Conservation (phyloP, 768 basidiomycete genomes). For the Cantharellus cinnabarinus region DNA sequence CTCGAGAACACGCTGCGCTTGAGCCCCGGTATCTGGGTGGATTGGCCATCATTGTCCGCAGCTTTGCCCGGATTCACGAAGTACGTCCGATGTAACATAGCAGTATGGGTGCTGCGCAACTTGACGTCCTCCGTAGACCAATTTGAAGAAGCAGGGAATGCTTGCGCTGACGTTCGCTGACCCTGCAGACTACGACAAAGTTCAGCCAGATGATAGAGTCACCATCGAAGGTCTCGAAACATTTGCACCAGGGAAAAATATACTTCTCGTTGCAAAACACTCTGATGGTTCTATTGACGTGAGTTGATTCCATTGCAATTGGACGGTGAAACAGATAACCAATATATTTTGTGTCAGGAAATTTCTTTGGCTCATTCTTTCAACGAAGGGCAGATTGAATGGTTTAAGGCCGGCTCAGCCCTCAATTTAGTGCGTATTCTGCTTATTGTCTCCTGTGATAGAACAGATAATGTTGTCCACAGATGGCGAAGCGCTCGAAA, state of each 20-base stretch:
- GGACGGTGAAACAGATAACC: background rate
- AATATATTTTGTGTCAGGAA: constrained; percentile 22
- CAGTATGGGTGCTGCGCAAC: background rate
- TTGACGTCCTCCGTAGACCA: constrained; percentile 26
- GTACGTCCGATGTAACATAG: background rate
- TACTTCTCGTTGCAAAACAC: constrained; percentile 69
- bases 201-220: constrained; percentile 71
- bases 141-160: constrained; percentile 99
- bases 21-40: constrained; percentile 92
- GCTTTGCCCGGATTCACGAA: constrained; percentile 94
- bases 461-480: background rate
- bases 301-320: constrained; percentile 15
- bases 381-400: constrained; percentile 91
- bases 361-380: constrained; percentile 77
- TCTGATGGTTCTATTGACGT: constrained; percentile 54
- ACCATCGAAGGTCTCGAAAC: constrained; percentile 73
- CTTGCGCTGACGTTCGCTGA: constrained; percentile 86
- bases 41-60: constrained; percentile 85
- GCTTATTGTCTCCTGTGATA: background rate
- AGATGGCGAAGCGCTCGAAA: constrained; percentile 40
- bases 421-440: constrained; percentile 46
- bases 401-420: constrained; percentile 96
- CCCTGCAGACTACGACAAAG: constrained; percentile 85
- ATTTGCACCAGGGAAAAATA: constrained; percentile 82
- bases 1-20: constrained; percentile 92